phyloP scores from a whole-genome alignment of 768 basidiomycete genomes.

The Pilatotrama ljubarskyi region DNA sequence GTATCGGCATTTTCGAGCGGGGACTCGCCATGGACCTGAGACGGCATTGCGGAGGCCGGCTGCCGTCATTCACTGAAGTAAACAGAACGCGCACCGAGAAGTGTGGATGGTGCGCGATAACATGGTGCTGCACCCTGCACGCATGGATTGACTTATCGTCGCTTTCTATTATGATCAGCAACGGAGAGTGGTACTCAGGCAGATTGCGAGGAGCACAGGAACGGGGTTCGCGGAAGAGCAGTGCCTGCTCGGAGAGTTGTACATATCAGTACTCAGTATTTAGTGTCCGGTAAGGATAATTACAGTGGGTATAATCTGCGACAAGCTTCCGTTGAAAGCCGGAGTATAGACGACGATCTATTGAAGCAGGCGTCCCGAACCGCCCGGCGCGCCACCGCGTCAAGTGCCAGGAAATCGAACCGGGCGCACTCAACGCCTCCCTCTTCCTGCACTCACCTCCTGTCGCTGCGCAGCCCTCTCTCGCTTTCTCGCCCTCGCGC shows the following conservation, averaged over 20 bases:
- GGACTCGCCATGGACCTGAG: too few species aligned
- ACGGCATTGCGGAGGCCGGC: too few species aligned
- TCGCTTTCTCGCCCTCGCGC: constrained; percentile 3
- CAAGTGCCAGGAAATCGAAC: constrained; percentile 13
- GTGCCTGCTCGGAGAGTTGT: too few species aligned
- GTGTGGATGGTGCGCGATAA: constrained; percentile 3
- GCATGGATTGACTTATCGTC: too few species aligned
- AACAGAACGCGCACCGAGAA: background rate
- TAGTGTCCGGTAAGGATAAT: background rate
- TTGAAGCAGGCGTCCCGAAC: constrained; percentile 6
- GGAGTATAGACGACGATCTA: background rate
- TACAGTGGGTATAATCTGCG: background rate
- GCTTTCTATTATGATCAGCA: too few species aligned
- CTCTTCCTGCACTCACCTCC: constrained; percentile 8
- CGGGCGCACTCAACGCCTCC: constrained; percentile 14
- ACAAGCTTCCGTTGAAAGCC: background rate
- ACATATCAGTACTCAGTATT: background rate
- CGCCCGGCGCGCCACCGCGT: constrained; percentile 20
- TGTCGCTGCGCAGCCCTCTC: background rate
- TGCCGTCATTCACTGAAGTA: too few species aligned
- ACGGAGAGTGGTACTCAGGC: background rate
- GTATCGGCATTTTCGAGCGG: too few species aligned
- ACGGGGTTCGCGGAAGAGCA: too few species aligned
- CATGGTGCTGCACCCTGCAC: background rate
- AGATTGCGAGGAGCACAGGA: background rate